Evolutionary conservation across 2,329 filamentous ascomycete species (phyloP), one percentile per base, ranked within the genome.

Genomic region (Hypoxylon sp.): DNA sequence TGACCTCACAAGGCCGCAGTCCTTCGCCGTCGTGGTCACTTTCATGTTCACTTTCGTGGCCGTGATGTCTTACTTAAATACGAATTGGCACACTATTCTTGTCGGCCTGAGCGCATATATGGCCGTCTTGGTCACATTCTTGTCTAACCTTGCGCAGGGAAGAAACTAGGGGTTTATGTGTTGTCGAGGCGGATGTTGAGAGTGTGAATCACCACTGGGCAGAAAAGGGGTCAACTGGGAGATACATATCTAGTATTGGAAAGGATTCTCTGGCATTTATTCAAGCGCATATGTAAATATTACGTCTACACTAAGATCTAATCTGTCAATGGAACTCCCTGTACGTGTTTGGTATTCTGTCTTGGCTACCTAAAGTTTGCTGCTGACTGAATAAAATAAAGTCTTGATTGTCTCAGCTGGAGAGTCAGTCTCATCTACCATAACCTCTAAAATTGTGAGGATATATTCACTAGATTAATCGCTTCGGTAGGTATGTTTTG

Each of bases 91-190:
- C 2, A 61, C 59, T 7, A 48, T 66, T 4, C 46, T 65, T 18
- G 32, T 68, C n/a, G 54, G 57, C 4, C 9, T 65, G 2, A 61
- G 62, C 16, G 65, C 58, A 16, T 65, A 65, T 33, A 58, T 63
- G 48, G 59, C 59, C 2, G 48, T 66, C 0, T 22, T 61, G 7
- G 63, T 58, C 12, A 61, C 62, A 0, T 66, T 65, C 9, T 38
- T 60, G 18, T 52, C 62, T 4, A 62, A 62, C n/a, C 56, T 62
- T 8, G 49, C 55, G 45, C 45, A 56, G 20, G 12, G 55, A 18
- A 24, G 18, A 11, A 24, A 26, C 32, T 16, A 53, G 48, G 48
- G 9, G 22, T 6, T 42, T 42, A 12, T 16, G 12, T 28, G 12
- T 24, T 14, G 20, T 38, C n/a, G 16, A 11, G 36, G 7, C 20